Evolutionary conservation across 805 yeast species (phyloP), one percentile per base, ranked within the genome.

Genomic region (Starmerella bombi): DNA sequence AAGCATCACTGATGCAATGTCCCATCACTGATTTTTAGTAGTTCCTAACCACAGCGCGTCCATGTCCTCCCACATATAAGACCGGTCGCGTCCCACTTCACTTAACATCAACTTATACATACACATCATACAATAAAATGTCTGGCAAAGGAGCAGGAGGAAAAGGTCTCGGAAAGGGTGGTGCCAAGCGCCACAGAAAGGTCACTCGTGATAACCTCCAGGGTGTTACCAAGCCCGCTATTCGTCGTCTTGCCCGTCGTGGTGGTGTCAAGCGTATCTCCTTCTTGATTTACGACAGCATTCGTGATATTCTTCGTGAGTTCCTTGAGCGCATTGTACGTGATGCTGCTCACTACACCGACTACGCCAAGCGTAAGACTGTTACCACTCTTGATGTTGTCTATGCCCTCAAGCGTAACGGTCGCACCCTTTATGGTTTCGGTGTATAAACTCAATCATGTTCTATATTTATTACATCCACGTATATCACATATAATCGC

Each of bases 261-360:
- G 98, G 98, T 74, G 98, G 98, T 86, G 98, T 88, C 64, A 88
- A 88, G 80, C 94, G 98, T 82, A 88, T 88, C 62, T 88, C 97
- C 51, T 97, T 94, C 67, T 74, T 86, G 65, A 88, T 88, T 67
- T 88, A 88, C 75, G 98, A 88, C 72, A 96, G 88, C 74, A 94
- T 91, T 63, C 85, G 98, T 75, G 86, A 80, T 57, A 96, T 91
- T 56, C 74, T 88, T 56, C 86, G 86, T 73, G 74, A 94, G 44
- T 88, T 88, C 80, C 77, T 88, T 65, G 95, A 84, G 71, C 79
- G 82, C 63, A 95, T 91, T 57, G 88, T 88, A 71, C 84, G 96
- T 76, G 97, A 91, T 60, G 97, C 98, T 60, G 96, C 91, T 61
- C 85, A 96, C 60, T 88, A 88, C 76, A 91, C 98, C 56, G 97